phyloP scores from a whole-genome alignment of 176 grass and related monocot species.

The Poa pratensis region DNA sequence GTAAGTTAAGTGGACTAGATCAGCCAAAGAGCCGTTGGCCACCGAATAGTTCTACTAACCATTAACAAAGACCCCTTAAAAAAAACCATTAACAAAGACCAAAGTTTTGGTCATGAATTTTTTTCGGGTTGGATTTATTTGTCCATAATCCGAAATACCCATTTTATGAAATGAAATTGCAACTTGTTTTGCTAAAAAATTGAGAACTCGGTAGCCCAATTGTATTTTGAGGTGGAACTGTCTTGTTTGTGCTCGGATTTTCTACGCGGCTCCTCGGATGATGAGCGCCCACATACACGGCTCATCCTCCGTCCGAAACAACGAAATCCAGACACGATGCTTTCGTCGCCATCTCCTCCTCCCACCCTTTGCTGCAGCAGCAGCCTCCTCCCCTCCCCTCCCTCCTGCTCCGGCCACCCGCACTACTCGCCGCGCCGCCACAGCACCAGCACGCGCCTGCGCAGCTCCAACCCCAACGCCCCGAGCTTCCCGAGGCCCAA shows the following conservation, averaged over 20 bases:
- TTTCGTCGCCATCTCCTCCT: conserved; percentile 33
- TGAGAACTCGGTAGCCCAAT: not conserved
- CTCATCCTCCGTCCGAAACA: conserved; percentile 23
- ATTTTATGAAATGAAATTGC: not conserved
- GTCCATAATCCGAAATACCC: too few species aligned
- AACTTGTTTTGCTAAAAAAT: not conserved
- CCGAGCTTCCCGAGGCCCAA: conserved; percentile 24
- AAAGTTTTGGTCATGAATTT: too few species aligned
- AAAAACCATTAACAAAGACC: too few species aligned
- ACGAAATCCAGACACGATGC: conserved; percentile 56
- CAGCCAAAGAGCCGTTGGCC: too few species aligned
- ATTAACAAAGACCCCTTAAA: too few species aligned
- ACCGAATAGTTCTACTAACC: too few species aligned
- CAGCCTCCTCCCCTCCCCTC: conserved; percentile 31
- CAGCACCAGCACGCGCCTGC: conserved; percentile 28
- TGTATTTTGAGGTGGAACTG: not conserved
- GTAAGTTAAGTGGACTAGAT: too few species aligned
- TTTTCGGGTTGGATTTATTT: too few species aligned
- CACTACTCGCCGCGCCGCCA: not conserved
- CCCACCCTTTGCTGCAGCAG: conserved; percentile 41
- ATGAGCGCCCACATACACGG: conserved; percentile 40
- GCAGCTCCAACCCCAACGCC: conserved; percentile 35
- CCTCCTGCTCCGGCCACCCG: conserved; percentile 8
- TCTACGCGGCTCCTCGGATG: not conserved
- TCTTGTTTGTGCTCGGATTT: not conserved